phyloP scores from a whole-genome alignment of 2,329 filamentous ascomycete genomes.

The Fusarium liriodendri region DNA sequence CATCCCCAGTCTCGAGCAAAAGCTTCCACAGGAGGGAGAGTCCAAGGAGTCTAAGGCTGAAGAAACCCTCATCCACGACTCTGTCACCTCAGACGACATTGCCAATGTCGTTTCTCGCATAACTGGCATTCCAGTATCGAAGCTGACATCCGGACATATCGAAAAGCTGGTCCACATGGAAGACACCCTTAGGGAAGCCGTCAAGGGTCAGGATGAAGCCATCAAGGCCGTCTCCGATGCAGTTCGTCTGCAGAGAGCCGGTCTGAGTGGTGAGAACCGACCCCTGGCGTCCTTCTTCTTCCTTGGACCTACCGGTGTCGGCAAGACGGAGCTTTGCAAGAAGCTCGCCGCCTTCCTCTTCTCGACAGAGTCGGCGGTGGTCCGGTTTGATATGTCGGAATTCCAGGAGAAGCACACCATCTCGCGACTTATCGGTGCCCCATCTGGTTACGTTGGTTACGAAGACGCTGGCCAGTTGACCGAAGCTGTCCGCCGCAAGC shows the following conservation, averaged over 20 bases:
- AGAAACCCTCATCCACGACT: conserved; percentile 84
- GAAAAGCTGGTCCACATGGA: conserved; percentile 98
- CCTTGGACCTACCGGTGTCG: conserved; percentile 94
- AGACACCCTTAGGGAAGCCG: conserved; percentile 82
- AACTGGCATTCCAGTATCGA: conserved; percentile 92
- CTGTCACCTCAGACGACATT: conserved; percentile 95
- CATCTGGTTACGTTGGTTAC: conserved; percentile 95
- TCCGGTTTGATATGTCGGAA: conserved; percentile 97
- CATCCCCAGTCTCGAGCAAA: conserved; percentile 84
- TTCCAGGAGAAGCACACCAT: conserved; percentile 98
- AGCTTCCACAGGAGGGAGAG: conserved; percentile 80
- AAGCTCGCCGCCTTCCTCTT: conserved; percentile 94
- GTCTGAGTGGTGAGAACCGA: conserved; percentile 89
- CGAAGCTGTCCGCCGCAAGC: conserved; percentile 93
- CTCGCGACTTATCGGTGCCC: conserved; percentile 89
- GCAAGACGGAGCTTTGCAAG: conserved; percentile 98
- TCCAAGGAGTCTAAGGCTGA: conserved; percentile 48
- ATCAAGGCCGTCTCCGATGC: conserved; percentile 91
- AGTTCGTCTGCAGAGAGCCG: conserved; percentile 92
- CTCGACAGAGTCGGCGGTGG: conserved; percentile 88
- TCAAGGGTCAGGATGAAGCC: conserved; percentile 94
- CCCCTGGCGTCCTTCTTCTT: conserved; percentile 98
- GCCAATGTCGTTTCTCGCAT: conserved; percentile 89
- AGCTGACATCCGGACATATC: conserved; percentile 91
- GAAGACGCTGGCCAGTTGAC: conserved; percentile 97